phyloP scores from a whole-genome alignment of 208 protist species.

The Porcisia hertigi region DNA sequence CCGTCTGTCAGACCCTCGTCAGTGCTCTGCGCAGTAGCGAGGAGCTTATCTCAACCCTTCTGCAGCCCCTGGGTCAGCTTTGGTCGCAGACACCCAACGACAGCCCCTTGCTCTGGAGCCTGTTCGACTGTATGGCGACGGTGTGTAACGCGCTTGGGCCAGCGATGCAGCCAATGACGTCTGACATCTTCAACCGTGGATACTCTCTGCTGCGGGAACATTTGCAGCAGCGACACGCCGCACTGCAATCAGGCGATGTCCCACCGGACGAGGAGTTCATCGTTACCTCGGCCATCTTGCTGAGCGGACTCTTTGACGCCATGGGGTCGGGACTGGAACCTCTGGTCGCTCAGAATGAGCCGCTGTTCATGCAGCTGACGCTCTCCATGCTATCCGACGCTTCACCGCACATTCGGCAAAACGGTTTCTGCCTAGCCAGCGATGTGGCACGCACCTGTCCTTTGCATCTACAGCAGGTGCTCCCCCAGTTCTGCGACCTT shows the following conservation, averaged over 20 bases:
- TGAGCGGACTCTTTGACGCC: conserved; percentile 80
- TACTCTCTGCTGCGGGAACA: conserved; percentile 60
- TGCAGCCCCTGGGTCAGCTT: conserved; percentile 62
- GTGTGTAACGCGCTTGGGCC: conserved; percentile 67
- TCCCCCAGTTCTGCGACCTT: conserved; percentile 48
- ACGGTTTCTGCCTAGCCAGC: conserved; percentile 78
- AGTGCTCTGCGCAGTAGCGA: conserved; percentile 48
- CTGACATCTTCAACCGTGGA: conserved; percentile 74
- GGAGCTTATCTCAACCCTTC: conserved; percentile 39
- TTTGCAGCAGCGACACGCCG: conserved; percentile 46
- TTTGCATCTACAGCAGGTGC: conserved; percentile 44
- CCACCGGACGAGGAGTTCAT: conserved; percentile 75
- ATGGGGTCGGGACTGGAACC: conserved; percentile 70
- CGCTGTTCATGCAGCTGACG: conserved; percentile 57
- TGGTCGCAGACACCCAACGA: conserved; percentile 68
- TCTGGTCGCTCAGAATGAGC: conserved; percentile 49
- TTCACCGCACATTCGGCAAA: conserved; percentile 57
- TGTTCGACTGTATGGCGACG: conserved; percentile 81
- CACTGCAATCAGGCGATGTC: conserved; percentile 33
- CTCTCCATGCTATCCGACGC: conserved; percentile 55
- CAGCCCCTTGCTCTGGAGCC: conserved; percentile 74
- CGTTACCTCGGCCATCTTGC: conserved; percentile 69
- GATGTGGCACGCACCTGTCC: conserved; percentile 65
- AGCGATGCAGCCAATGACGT: conserved; percentile 68
- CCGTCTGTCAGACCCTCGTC: conserved; percentile 54